Evolutionary conservation across 768 basidiomycete species (phyloP), one percentile per base, ranked within the genome.

Genomic region (Leccinum subgranulosum): DNA sequence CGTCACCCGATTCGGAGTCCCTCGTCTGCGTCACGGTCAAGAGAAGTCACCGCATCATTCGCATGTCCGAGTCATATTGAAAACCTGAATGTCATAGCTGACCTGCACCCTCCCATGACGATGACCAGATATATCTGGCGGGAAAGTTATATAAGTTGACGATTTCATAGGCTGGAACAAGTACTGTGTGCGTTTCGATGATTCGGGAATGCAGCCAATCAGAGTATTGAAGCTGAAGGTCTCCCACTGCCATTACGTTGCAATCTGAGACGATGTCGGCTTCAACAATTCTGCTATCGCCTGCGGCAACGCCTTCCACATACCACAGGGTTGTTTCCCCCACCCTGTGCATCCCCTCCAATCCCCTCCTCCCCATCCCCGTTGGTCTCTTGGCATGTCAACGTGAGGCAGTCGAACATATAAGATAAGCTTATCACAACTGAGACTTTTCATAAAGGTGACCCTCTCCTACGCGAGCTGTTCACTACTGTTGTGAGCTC

Each of bases 381-480:
- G 89, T 92, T 39, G 90, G 90, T 47, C 76, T 92, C 15, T 76
- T 93, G 28, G 84, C 88, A 17, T 92, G 90, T 68, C 89, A 91
- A 79, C 85, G 88, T 88, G 74, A 63, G 74, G 57, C 36, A 43
- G 6, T 43, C 39, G 39, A 59, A 51, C 43, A 47, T 49, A 60
- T 41, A 53, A 52, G 21, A 53, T 47, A 12, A 23, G 59, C 54
- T 47, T 28, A 49, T 56, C 56, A 21, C 9, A 33, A 19, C 60
- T 57, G 41, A 66, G 52, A 46, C 41, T 45, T 21, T 58, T 51
- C 49, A 25, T 56, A 34, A 66, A 88, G 88, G 87, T 27, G 87
- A 92, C 63, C 90, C 90, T 7, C 79, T 91, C 14, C 76, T 87
- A 19, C 75, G 79, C 45, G 73, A 80, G 52, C 74, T 92, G 14